Evolutionary conservation across 306 rosid genomes (phyloP), one percentile per base, ranked within the genome.

Genomic region (Datisca glomerata): DNA sequence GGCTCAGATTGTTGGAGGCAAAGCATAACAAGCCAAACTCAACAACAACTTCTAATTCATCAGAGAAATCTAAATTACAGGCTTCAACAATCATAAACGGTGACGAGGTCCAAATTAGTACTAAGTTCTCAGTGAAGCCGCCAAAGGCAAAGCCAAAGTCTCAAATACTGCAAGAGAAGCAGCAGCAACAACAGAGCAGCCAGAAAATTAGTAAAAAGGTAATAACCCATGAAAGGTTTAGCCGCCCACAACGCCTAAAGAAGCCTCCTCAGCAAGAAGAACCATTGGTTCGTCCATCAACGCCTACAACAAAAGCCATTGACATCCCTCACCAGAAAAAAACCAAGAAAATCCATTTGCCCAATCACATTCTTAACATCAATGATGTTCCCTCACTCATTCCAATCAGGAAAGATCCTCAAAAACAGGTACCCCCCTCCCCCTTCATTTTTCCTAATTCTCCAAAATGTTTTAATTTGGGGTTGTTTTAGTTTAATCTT

Each of bases 251-350:
- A 73, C 61, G 56, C n/a, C n/a, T n/a, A 86, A 67, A 56, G 60
- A 63, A 46, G 62, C 54, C n/a, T n/a, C n/a, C n/a, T 15, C 78
- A 73, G 71, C 72, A 80, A 61, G 77, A 84, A 35, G 95, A 80
- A 55, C 43, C 86, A 19, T 89, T 80, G 50, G 78, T 75, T 21
- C 60, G 78, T 25, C 59, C 79, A n/a, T 51, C 72, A 35, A 61
- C 74, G 18, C 37, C 71, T 8, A 51, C 58, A n/a, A n/a, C n/a
- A 12, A 67, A 74, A 62, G 47, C 62, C 19, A 38, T 27, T 14
- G 33, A 18, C 71, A n/a, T n/a, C n/a, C n/a, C n/a, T n/a, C n/a
- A n/a, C n/a, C n/a, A n/a, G n/a, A n/a, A n/a, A n/a, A n/a, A n/a
- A n/a, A n/a, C n/a, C n/a, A 79, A 76, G 69, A 79, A 48, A 47